Evolutionary conservation across 202 grass and related monocot genomes (phyloP).

Genomic region (Dendrocalamus latiflorus): DNA sequence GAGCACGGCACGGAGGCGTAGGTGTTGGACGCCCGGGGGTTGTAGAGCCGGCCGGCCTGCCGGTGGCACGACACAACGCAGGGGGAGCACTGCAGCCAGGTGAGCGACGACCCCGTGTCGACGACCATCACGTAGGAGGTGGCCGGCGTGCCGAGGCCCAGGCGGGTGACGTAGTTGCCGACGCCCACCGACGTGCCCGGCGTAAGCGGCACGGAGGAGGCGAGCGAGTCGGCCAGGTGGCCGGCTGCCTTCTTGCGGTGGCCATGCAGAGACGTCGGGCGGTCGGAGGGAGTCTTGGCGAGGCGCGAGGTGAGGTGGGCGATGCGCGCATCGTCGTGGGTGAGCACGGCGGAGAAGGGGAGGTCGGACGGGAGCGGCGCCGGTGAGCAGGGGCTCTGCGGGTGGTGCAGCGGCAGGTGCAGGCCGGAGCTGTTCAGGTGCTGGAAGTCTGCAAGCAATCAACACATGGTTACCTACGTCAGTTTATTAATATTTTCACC

Average conservation of each 20-base stretch:
- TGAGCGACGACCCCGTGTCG: conserved; percentile 79
- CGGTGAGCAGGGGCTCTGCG: conserved; percentile 67
- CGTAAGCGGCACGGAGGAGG: conserved; percentile 37
- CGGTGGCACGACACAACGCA: conserved; percentile 73
- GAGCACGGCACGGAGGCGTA: conserved; percentile 57
- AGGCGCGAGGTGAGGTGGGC: conserved; percentile 42
- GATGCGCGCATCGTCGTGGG: conserved; percentile 44
- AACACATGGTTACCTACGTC: neutral
- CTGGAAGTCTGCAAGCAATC: conserved; percentile 29
- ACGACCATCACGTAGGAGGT: conserved; percentile 70
- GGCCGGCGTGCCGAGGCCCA: conserved; percentile 61
- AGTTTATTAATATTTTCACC: neutral
- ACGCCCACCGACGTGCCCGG: conserved; percentile 58
- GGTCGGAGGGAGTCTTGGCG: conserved; percentile 1
- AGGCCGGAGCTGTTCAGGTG: conserved; percentile 58
- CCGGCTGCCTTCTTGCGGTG: neutral
- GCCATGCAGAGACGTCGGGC: conserved; percentile 28
- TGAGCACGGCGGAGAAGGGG: conserved; percentile 54
- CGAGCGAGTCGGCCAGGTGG: neutral
- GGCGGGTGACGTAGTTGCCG: conserved; percentile 68
- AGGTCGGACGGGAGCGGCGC: conserved; percentile 39
- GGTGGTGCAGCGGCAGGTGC: conserved; percentile 69
- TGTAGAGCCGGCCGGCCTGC: conserved; percentile 49
- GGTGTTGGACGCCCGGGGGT: conserved; percentile 47
- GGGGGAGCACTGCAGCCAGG: conserved; percentile 72